phyloP scores from a whole-genome alignment of 345 rosid species.

The Geranium rotundifolium region DNA sequence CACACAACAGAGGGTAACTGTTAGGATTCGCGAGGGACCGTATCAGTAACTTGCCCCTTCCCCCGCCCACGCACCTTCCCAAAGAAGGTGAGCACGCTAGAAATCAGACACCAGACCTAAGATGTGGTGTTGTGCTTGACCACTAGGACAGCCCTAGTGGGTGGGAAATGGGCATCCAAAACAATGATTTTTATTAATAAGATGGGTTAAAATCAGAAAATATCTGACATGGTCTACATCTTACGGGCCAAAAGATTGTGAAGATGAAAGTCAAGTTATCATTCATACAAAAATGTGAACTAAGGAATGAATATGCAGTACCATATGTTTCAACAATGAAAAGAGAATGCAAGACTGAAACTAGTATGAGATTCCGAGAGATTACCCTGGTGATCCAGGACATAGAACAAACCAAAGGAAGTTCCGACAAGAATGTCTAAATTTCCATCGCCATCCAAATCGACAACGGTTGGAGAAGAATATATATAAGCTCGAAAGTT shows the following conservation, averaged over 20 bases:
- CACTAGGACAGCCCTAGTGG: too few species aligned
- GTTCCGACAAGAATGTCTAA: constrained; percentile 97
- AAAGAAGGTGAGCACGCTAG: too few species aligned
- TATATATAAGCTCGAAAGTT: constrained; percentile 76
- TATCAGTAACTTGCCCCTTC: too few species aligned
- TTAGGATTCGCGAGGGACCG: too few species aligned
- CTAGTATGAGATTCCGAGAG: constrained; percentile 4
- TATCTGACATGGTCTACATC: not conserved
- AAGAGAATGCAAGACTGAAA: not conserved
- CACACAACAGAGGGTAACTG: too few species aligned
- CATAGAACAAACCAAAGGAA: constrained; percentile 91
- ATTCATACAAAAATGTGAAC: not conserved
- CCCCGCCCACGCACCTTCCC: too few species aligned
- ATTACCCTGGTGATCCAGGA: constrained; percentile 92
- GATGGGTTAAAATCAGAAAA: not conserved
- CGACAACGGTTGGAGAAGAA: constrained; percentile 92
- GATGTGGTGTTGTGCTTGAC: too few species aligned
- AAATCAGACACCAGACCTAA: too few species aligned
- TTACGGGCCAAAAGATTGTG: not conserved
- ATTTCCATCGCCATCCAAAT: constrained; percentile 98
- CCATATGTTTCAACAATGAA: not conserved
- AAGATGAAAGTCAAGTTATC: too few species aligned
- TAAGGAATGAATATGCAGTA: not conserved
- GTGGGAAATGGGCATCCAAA: not conserved
- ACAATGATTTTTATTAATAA: too few species aligned